phyloP scores from a whole-genome alignment of 108 stramenopile species.

The Nitzschia inconspicua region DNA sequence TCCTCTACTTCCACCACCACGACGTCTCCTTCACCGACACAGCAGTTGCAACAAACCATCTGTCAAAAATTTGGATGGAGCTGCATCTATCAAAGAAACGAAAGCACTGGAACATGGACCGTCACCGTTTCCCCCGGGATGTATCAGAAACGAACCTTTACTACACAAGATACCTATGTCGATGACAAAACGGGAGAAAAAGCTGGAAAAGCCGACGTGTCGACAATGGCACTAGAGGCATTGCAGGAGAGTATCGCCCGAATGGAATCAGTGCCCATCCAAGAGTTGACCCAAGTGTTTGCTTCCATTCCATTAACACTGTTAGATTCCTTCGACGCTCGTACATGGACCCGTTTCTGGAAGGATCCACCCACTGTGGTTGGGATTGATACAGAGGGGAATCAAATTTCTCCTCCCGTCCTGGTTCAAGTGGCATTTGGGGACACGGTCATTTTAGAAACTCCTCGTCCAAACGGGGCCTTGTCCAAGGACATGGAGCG shows the following conservation, averaged over 20 bases:
- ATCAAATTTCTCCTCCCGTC: conserved; percentile 31
- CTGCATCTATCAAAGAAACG: neutral
- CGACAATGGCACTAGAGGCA: conserved; percentile 1
- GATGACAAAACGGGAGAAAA: neutral
- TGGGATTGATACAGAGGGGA: conserved; percentile 38
- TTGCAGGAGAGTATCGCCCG: neutral
- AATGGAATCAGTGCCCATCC: conserved; percentile 5
- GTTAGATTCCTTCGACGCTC: conserved; percentile 9
- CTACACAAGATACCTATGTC: neutral
- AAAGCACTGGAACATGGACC: conserved; percentile 5
- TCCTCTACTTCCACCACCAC: too few relatives aligned
- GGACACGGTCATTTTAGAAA: conserved; percentile 31
- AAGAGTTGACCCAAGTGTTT: conserved; percentile 14
- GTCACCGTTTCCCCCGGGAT: conserved; percentile 15
- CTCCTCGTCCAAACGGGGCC: neutral
- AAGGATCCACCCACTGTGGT: conserved; percentile 14
- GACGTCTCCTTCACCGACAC: too few relatives aligned
- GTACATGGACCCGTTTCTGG: conserved; percentile 33
- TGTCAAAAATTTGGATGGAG: conserved; percentile 33
- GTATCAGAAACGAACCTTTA: neutral
- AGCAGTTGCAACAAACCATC: too few relatives aligned
- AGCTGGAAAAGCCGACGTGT: conserved; percentile 14
- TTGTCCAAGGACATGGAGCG: conserved; percentile 24
- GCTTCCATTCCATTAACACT: conserved; percentile 8
- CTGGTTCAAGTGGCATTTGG: conserved; percentile 35